Evolutionary conservation across 2,329 filamentous ascomycete species (phyloP).

Genomic region (Aureobasidium sp.): DNA sequence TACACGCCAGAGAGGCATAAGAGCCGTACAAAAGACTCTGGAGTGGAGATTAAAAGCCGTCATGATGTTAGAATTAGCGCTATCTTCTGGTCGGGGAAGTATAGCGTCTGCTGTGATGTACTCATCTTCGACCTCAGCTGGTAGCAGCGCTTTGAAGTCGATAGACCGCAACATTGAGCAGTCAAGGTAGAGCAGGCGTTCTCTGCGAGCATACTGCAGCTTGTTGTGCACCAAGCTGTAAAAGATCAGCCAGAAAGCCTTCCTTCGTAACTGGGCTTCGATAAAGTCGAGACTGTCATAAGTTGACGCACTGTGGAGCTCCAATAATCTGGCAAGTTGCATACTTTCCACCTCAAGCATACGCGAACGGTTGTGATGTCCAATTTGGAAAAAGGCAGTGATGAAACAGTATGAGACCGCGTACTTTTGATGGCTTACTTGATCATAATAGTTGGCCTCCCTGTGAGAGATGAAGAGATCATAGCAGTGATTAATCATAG

Average conservation of each 20-base stretch:
- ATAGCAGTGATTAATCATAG: not conserved
- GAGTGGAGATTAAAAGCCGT: not conserved
- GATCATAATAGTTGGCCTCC: not conserved
- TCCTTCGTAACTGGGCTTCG: slow-evolving; percentile 4
- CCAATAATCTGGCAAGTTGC: not conserved
- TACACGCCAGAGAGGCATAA: not conserved
- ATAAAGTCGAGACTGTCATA: not conserved
- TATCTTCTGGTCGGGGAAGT: not conserved
- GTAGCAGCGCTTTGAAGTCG: slow-evolving; percentile 1
- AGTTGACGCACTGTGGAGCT: not conserved
- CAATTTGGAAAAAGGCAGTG: not conserved
- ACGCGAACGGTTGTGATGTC: not conserved
- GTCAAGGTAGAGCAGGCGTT: slow-evolving; percentile 4
- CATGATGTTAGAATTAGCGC: not conserved
- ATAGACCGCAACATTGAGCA: not conserved
- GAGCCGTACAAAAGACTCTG: not conserved
- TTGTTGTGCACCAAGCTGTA: not conserved
- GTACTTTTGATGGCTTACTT: slow-evolving; percentile 8
- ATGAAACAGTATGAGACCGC: not conserved
- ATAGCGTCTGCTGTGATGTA: slow-evolving; percentile 1
- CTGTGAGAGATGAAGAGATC: not conserved
- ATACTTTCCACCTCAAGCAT: not conserved
- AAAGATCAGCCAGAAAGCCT: slow-evolving; percentile 15
- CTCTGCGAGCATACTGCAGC: not conserved
- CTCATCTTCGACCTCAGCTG: not conserved